Evolutionary conservation across 305 asterid species (phyloP), one percentile per base, ranked within the genome.

Genomic region (Fraxinus ornus): DNA sequence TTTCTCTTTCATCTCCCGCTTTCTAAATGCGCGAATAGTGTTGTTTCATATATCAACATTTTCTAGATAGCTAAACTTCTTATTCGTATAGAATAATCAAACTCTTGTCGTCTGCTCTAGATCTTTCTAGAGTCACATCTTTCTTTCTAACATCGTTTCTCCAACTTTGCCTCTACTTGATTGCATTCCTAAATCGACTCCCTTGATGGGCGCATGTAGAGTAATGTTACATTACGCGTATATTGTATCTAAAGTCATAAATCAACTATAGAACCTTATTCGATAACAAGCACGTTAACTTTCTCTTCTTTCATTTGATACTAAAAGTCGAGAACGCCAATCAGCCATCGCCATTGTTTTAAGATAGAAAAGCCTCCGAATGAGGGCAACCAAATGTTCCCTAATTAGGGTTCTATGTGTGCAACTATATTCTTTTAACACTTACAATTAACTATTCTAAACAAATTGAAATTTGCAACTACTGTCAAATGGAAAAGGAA

Each of bases 401-500:
- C 22, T 4, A 17, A 52, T 17, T 52, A 41, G 83, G 74, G 84
- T 72, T 39, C 74, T 76, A 83, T 74, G 78, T 68, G 79, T 78
- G 83, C 62, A 52, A 52, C 62, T 52, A 49, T 49, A 49, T 49
- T 49, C 60, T 49, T 4, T 49, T 17, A 15, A 4, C 62, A 49
- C 62, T 52, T 17, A 52, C 62, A n/a, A 52, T 52, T 4, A 52
- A 52, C 57, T 52, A 17, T 4, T 47, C 19, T 13, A 47, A 47
- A 47, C 19, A 47, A 13, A 15, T 13, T 15, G 57, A 6, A 47
- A 47, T 13, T 47, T 47, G 75, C 33, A 15, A 49, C 83, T 52
- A 72, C 21, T 52, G 39, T 83, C 80, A 81, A 22, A 78, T 4
- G 80, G 90, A 90, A 75, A 88, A 79, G 57, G 90, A 90, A 89